Base-by-base conservation (phyloP, 169 alveolate species). In the Perkinsus chesapeaki region DNA sequence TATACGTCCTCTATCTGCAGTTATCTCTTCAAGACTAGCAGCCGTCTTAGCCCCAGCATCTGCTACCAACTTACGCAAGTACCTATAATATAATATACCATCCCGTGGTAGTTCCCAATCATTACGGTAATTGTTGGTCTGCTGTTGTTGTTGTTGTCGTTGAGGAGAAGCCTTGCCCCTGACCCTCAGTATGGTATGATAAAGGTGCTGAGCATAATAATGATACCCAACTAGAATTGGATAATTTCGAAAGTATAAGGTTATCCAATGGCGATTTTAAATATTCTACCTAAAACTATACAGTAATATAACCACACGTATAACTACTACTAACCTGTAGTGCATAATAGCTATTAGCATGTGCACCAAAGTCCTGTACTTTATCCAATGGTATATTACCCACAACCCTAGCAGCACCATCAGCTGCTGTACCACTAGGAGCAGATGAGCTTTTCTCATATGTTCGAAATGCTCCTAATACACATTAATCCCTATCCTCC, bases 361-460 rank as follows among this genome's bases (percentile, higher is more conserved):
- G 97, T 7, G 94, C 94, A 39, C 98, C 98, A 92, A 94, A 96
- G 73, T 97, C 98, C 92, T 96, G 97, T 0, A 97, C 93, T 95
- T 96, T 96, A 34, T 96, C 96, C 19, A 95, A 60, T 0, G 97
- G 97, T 23, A 97, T 96, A 38, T 92, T 92, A 37, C 94, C 92
- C 0, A 60, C 82, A 0, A 60, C 82, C 12, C 82, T 27, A 60
- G 82, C 82, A 16, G 82, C 82, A 60, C 91, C 92, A 48, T 95
- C 96, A 39, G 92, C 92, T 36, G 93, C 91, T 39, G 93, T 48
- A 48, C 92, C 48, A 37, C 93, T 94, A 60, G 93, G 91, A 20
- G 94, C 94, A 31, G 91, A 92, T 48, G 95, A 95, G 92, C 94
- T 95, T 39, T 96, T 96, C 34, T 97, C 97, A 92, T 93, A 96